phyloP scores from a whole-genome alignment of 2,329 filamentous ascomycete species.

The Capronia coronata region DNA sequence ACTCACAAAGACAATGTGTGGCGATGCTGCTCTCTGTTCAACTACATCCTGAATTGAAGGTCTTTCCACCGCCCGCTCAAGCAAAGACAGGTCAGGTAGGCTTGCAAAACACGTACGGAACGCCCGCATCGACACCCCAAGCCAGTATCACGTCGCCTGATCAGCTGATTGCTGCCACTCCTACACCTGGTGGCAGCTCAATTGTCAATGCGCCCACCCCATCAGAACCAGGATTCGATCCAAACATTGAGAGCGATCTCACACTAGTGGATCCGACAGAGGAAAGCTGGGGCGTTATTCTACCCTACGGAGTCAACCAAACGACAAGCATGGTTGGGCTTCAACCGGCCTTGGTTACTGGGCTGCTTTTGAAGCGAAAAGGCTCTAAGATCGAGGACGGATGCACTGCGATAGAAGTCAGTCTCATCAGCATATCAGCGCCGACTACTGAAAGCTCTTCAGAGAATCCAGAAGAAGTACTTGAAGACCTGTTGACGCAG shows the following conservation, averaged over 20 bases:
- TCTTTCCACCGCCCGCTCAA: conserved; percentile 2
- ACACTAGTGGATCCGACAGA: conserved; percentile 53
- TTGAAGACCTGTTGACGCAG: conserved; percentile 40
- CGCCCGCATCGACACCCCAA: conserved; percentile 28
- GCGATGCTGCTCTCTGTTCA: conserved; percentile 21
- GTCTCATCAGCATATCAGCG: conserved; percentile 35
- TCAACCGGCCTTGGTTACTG: conserved; percentile 41
- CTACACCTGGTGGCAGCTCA: conserved; percentile 26
- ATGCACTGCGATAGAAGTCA: conserved; percentile 37
- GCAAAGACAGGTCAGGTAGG: conserved; percentile 5
- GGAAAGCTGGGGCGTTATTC: conserved; percentile 54
- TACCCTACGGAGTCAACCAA: conserved; percentile 45
- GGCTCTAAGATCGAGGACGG: conserved; percentile 39
- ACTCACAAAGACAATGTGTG: conserved; percentile 11
- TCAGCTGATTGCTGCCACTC: conserved; percentile 38
- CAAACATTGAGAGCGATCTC: conserved; percentile 46
- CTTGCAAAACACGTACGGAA: conserved; percentile 22
- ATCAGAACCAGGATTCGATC: conserved; percentile 20
- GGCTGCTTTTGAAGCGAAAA: conserved; percentile 43
- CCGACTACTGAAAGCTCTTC: conserved; percentile 15
- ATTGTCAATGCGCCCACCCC: conserved; percentile 28
- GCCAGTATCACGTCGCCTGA: conserved; percentile 35
- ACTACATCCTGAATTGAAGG: conserved; percentile 8
- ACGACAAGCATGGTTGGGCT: conserved; percentile 37
- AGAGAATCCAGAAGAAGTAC: conserved; percentile 32